phyloP scores from a whole-genome alignment of 2,329 filamentous ascomycete species.

The Periconia sp. region DNA sequence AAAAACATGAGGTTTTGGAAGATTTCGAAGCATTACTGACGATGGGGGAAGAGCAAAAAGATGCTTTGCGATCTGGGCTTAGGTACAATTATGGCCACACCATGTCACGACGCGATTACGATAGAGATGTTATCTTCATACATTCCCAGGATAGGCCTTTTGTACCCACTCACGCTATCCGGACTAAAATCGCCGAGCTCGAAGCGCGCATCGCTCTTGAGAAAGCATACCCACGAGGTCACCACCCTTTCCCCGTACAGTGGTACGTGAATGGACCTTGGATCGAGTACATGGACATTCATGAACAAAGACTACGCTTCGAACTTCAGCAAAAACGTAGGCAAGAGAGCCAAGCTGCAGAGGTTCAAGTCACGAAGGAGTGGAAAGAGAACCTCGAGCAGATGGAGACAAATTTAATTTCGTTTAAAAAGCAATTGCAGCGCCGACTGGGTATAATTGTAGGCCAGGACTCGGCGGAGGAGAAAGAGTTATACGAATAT shows the following conservation, averaged over 20 bases:
- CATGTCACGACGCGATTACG: background rate
- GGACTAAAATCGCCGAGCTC: conserved; percentile 4
- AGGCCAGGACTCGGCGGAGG: background rate
- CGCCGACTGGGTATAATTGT: background rate
- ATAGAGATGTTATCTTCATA: background rate
- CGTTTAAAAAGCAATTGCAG: conserved; percentile 2
- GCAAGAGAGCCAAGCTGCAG: background rate
- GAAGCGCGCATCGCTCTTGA: conserved; percentile 4
- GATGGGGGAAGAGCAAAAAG: background rate
- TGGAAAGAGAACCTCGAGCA: background rate
- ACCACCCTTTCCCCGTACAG: background rate
- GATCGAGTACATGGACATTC: background rate
- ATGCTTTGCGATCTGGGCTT: background rate
- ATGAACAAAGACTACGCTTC: background rate
- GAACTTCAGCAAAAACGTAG: background rate
- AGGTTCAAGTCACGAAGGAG: background rate
- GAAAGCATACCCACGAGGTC: background rate
- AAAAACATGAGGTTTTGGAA: background rate
- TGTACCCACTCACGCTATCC: background rate
- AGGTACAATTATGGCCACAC: background rate
- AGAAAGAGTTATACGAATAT: background rate
- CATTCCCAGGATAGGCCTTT: background rate
- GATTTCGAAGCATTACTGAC: background rate
- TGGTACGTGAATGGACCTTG: background rate
- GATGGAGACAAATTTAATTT: background rate